A percentile compares a stretch with the other conserved stretches of the same genome.
Evolutionary conservation across 148 eudicot genomes (phyloP).

Genomic region (Heliosperma pusillum): DNA sequence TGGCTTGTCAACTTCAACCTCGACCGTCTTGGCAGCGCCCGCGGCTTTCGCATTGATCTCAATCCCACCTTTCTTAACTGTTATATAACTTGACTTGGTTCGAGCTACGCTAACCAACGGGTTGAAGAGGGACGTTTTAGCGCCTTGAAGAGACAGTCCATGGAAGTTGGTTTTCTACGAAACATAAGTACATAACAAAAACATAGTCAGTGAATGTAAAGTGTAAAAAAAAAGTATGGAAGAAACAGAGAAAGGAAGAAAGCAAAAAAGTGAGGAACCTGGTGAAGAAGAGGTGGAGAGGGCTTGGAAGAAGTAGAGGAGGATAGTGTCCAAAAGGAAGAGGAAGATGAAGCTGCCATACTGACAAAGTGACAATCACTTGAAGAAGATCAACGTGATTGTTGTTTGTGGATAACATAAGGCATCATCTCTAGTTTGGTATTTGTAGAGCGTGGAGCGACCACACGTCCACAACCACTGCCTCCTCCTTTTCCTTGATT

Average conservation of each 20-base stretch:
- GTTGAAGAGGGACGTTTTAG: conserved; percentile 41
- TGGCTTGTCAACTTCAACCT: conserved; percentile 85
- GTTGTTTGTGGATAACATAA: background rate
- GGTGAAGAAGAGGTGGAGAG: conserved; percentile 28
- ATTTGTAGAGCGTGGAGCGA: background rate
- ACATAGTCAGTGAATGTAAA: background rate
- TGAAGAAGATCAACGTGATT: background rate
- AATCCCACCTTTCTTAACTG: conserved; percentile 33
- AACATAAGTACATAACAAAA: background rate
- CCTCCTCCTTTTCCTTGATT: too few relatives aligned
- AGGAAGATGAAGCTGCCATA: conserved; percentile 43
- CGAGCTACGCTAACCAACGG: conserved; percentile 28
- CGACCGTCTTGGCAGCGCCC: conserved; percentile 72
- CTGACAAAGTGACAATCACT: background rate
- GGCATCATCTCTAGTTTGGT: background rate
- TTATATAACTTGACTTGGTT: conserved; percentile 2
- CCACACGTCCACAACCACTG: background rate
- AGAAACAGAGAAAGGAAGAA: background rate
- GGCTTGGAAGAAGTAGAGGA: conserved; percentile 21
- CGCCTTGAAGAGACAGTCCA: conserved; percentile 50
- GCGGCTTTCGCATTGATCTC: conserved; percentile 67
- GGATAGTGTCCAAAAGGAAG: conserved; percentile 40
- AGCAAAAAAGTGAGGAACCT: conserved; percentile 22
- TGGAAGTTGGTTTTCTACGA: conserved; percentile 54
- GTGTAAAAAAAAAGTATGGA: background rate